These are phyloP conservation scores for Aspergillus leporis DNA, from an alignment of 495 filamentous ascomycete species.

Conservation along the genomic window DNA sequence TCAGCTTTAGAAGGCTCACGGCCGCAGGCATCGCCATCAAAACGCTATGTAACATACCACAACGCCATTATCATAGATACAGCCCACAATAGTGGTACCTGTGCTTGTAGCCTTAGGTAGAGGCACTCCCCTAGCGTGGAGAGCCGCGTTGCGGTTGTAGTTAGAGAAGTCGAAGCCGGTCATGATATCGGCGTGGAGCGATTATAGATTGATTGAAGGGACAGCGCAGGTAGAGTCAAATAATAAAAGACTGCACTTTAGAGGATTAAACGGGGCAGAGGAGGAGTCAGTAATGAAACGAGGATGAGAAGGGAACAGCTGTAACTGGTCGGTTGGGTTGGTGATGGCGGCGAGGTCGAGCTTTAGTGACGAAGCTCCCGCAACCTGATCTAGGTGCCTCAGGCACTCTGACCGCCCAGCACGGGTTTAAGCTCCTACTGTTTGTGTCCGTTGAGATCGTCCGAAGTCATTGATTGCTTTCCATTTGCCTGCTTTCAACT, in stretches of 20 bases:
- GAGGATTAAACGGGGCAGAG: background rate
- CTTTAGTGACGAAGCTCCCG: conserved; percentile 49
- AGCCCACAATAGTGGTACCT: conserved; percentile 98
- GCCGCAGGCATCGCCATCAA: background rate
- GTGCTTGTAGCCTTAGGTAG: conserved; percentile 97
- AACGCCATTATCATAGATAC: conserved; percentile 94
- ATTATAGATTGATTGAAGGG: conserved; percentile 2
- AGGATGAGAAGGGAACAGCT: conserved; percentile 14
- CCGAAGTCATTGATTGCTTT: conserved; percentile 2
- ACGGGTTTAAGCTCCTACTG: conserved; percentile 22
- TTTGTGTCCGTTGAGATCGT: conserved; percentile 31
- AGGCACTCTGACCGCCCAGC: conserved; percentile 29
- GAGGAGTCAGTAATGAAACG: conserved; percentile 1
- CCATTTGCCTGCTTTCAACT: conserved; percentile 9
- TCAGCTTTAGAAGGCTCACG: conserved; percentile 3
- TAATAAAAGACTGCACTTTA: background rate
- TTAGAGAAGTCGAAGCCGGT: conserved; percentile 99
- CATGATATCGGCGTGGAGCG: conserved; percentile 60
- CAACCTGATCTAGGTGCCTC: conserved; percentile 39
- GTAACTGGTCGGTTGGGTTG: conserved; percentile 24
- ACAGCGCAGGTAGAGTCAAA: conserved; percentile 3
- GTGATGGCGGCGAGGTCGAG: conserved; percentile 27
- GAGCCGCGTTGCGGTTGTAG: conserved; percentile 94
- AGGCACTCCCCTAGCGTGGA: conserved; percentile 90
- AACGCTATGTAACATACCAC: conserved; percentile 59